Conservation (phyloP, 805 yeast species). For the Spathaspora gorwiae region DNA sequence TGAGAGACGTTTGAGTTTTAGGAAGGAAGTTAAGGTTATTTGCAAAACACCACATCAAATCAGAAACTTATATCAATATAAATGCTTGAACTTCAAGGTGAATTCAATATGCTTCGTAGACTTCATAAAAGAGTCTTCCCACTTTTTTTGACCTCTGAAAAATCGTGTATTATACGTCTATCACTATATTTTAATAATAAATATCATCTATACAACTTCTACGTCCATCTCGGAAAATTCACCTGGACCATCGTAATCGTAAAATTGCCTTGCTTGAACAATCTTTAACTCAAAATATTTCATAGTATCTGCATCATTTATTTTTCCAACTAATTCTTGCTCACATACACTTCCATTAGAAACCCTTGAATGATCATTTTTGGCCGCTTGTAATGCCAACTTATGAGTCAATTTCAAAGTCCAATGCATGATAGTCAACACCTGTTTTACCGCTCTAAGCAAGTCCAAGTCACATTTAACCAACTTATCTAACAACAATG, state of each 20-base stretch:
- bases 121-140: too few relatives aligned
- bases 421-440: slow-evolving; percentile 49
- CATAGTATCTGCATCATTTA: slow-evolving; percentile 58
- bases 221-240: slow-evolving; percentile 10
- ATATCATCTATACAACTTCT: not conserved
- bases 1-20: too few relatives aligned
- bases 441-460: slow-evolving; percentile 48
- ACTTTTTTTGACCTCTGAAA: too few relatives aligned
- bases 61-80: too few relatives aligned
- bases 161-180: not conserved
- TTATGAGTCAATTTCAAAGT: slow-evolving; percentile 47
- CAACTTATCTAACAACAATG: slow-evolving; percentile 65
- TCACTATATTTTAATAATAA: not conserved
- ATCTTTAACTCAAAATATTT: slow-evolving; percentile 68
- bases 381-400: slow-evolving; percentile 19
- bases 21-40: too few relatives aligned
- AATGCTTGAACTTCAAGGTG: too few relatives aligned
- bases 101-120: too few relatives aligned
- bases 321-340: slow-evolving; percentile 33
- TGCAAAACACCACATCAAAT: too few relatives aligned
- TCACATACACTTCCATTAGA: not conserved
- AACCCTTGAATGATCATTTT: not conserved
- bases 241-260: slow-evolving; percentile 21
- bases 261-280: slow-evolving; percentile 51
- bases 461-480: slow-evolving; percentile 4